Evolutionary conservation across 2,329 filamentous ascomycete species (phyloP).

Genomic region (Dothistroma septosporum): DNA sequence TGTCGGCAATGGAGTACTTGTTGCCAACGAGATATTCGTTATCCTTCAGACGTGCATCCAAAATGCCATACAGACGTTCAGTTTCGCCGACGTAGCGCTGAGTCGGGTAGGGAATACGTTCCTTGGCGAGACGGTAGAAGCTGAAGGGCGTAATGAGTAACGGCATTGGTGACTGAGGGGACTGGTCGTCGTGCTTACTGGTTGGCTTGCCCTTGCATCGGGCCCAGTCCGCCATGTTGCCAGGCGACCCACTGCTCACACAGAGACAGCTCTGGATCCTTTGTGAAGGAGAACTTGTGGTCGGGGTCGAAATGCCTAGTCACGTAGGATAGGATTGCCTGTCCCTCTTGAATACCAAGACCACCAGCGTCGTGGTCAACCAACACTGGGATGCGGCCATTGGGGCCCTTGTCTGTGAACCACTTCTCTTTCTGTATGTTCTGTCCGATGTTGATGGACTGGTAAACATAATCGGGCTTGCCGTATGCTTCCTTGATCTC

Average conservation of each 20-base stretch:
- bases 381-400: constrained; percentile 63
- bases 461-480: constrained; percentile 53
- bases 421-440: constrained; percentile 65
- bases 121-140: constrained; percentile 41
- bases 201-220: constrained; percentile 40
- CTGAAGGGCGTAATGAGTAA: constrained; percentile 13
- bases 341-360: constrained; percentile 50
- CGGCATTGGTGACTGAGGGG: not conserved
- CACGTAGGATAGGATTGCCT: constrained; percentile 44
- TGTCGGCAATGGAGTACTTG: constrained; percentile 47
- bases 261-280: constrained; percentile 44
- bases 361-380: constrained; percentile 61
- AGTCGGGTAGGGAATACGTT: constrained; percentile 44
- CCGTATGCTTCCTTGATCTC: constrained; percentile 64
- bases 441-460: constrained; percentile 56
- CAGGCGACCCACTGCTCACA: constrained; percentile 60
- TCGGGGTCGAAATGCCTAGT: constrained; percentile 46
- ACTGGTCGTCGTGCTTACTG: constrained; percentile 17
- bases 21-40: constrained; percentile 45
- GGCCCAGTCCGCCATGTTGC: constrained; percentile 40
- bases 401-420: constrained; percentile 60
- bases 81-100: constrained; percentile 47
- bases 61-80: constrained; percentile 44
- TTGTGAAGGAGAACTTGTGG: constrained; percentile 45
- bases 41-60: constrained; percentile 41